Percentiles rank a stretch among this genome's conserved stretches.
These are phyloP conservation scores for Lolium rigidum DNA, from an alignment of 176 grass and related monocot genomes.

Conservation along the genomic window DNA sequence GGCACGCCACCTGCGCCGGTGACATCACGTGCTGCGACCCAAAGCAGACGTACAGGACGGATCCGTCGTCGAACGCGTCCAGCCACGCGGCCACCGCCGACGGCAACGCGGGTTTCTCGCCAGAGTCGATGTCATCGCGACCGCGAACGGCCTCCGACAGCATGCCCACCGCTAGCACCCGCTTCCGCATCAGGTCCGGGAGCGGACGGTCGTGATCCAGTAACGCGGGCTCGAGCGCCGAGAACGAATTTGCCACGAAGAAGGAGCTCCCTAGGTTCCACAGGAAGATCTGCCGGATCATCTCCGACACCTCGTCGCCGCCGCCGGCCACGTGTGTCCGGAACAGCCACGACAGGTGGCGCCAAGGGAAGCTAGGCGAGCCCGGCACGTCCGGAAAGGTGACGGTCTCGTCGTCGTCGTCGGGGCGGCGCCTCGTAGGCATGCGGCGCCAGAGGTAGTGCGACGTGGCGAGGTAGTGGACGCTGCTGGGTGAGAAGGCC, in stretches of 20 bases:
- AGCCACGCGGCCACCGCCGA: conserved; percentile 50
- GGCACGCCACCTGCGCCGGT: conserved; percentile 25
- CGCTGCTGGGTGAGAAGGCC: conserved; percentile 42
- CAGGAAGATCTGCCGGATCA: conserved; percentile 56
- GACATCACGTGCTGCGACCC: conserved; percentile 55
- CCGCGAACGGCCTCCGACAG: conserved; percentile 11
- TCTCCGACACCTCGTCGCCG: conserved; percentile 48
- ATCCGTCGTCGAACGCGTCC: conserved; percentile 50
- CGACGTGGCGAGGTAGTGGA: conserved; percentile 4
- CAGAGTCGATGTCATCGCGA: not conserved
- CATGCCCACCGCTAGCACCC: conserved; percentile 61
- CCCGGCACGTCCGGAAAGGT: not conserved
- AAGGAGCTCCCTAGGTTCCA: conserved; percentile 54
- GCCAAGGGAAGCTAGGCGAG: conserved; percentile 1
- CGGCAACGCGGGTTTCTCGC: conserved; percentile 25
- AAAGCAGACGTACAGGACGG: conserved; percentile 64
- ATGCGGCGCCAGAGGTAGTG: conserved; percentile 21
- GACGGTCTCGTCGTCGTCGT: not conserved
- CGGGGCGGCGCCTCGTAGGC: not conserved
- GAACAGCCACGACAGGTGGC: not conserved
- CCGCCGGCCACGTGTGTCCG: not conserved
- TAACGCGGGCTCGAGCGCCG: conserved; percentile 49
- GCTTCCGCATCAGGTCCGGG: conserved; percentile 42
- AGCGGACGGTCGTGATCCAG: conserved; percentile 41
- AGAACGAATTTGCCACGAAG: conserved; percentile 61